Evolutionary conservation across 495 filamentous ascomycete species (phyloP), one percentile per base, ranked within the genome.

Genomic region (Hypoxylon crocopeplum): DNA sequence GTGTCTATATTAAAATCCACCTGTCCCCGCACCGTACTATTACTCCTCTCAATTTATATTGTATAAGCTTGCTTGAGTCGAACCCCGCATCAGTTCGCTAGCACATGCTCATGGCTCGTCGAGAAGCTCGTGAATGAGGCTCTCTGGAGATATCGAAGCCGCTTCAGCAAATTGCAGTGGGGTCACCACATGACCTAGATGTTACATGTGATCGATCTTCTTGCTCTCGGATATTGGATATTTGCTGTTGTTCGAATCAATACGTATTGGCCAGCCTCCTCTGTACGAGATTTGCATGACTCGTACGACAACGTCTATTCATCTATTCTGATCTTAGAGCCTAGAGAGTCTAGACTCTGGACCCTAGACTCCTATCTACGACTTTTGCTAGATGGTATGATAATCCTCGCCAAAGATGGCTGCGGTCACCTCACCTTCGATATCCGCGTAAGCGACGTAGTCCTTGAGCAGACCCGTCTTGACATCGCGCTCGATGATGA

Each of bases 341-440:
- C n/a, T n/a, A n/a, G 3, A 39, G 48, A 44, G 33, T 38, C 46
- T 60, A 40, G 62, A 46, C 21, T 37, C 27, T 44, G 16, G 24
- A 27, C 24, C 24, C 24, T n/a, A n/a, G n/a, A n/a, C n/a, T n/a
- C n/a, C n/a, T 8, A 27, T 8, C 24, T 27, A 27, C 24, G 24
- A 27, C 8, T 19, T 7, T 13, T 13, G 11, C 33, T 52, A 54
- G 50, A 39, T 25, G 21, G 51, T 59, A 49, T 55, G 52, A 41
- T 61, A 53, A 6, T 73, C 79, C 70, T 90, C 84, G 48, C 79
- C 78, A 78, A 86, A 90, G 52, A 88, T 75, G 13, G 85, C 81
- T 66, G 80, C 79, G 40, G 80, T 87, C 47, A 87, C 69, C 44
- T 76, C 64, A 17, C 83, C 85, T 47, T 77, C 58, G 20, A 81